Base-by-base conservation (phyloP, 805 yeast genomes). In the Priceomyces castillae region DNA sequence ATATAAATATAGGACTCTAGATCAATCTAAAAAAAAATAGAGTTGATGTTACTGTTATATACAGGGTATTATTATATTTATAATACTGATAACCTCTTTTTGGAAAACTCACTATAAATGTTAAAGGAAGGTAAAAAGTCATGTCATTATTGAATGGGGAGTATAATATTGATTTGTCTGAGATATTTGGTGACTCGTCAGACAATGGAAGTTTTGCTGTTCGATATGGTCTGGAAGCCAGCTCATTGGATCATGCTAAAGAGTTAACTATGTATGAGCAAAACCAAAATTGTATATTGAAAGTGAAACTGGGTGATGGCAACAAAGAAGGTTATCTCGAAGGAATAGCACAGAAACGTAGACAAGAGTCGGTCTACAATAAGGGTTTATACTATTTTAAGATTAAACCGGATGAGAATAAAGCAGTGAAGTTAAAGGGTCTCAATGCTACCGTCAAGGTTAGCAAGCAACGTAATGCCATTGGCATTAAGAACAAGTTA, bases 201-300 rank as follows among this genome's bases (percentile, higher is more conserved):
- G 23, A 20, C 16, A 40, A 31, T 3, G 37, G 28, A 12, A 44
- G 40, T 33, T 39, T 62, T 11, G 71, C 67, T 17, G 53, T 71
- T 20, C 57, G 75, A 22, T 71, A 71, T 46, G 74, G 74, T 16
- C 62, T 65, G 43, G 59, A 67, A 7, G 73, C 74, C 4, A 71
- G 66, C 40, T 58, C 71, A 20, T 60, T 70, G 69, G 73, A 69
- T 46, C 66, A 65, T 43, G 36, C 57, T 2, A 54, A 57, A 39
- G 64, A 65, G 3, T 48, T 69, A 30, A 58, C 50, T 16, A 53
- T 71, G 38, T 69, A 65, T 50, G 69, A 67, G 40, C 58, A 57
- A 41, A 62, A 61, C 41, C 62, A 61, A 36, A 61, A 63, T 38
- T 56, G 69, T 36, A 48, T 69, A 15, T 44, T 70, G 25, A 59